Conservation (phyloP, 2,329 filamentous ascomycete genomes). For the Chalara sp. region DNA sequence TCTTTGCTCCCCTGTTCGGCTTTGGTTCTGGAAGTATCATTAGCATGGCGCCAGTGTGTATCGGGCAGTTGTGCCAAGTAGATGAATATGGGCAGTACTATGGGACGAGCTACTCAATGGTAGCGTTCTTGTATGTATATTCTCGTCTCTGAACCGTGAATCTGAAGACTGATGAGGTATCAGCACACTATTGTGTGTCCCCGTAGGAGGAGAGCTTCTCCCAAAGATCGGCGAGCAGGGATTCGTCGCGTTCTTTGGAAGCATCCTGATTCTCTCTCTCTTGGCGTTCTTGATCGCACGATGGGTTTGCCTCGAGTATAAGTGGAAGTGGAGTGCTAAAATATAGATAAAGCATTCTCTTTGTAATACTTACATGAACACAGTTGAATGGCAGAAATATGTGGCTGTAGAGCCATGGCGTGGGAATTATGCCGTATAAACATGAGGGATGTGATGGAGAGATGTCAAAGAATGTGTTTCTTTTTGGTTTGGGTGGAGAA, state of each 20-base stretch:
- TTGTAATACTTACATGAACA: too few relatives aligned
- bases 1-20: constrained; percentile 23
- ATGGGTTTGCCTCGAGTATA: constrained; percentile 24
- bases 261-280: constrained; percentile 18
- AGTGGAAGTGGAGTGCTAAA: constrained; percentile 22
- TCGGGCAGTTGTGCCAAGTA: constrained; percentile 23
- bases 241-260: constrained; percentile 22
- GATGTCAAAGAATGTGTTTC: too few relatives aligned
- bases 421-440: too few relatives aligned
- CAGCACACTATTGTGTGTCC: constrained; percentile 23
- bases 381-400: too few relatives aligned
- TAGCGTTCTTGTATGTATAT: constrained; percentile 24
- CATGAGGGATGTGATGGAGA: too few relatives aligned
- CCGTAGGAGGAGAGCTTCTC: constrained; percentile 20
- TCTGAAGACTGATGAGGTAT: neutral
- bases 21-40: constrained; percentile 25
- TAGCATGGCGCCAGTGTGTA: constrained; percentile 23
- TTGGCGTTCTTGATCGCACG: constrained; percentile 21
- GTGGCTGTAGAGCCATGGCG: too few relatives aligned
- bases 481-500: too few relatives aligned
- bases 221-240: constrained; percentile 14
- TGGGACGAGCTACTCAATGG: constrained; percentile 22
- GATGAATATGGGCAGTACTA: constrained; percentile 24
- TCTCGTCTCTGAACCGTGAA: neutral
- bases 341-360: constrained; percentile 4